Percentiles rank a stretch among this genome's conserved stretches.
These are phyloP conservation scores for Penicillium subrubescens DNA, from an alignment of 495 filamentous ascomycete genomes.

Conservation along the genomic window DNA sequence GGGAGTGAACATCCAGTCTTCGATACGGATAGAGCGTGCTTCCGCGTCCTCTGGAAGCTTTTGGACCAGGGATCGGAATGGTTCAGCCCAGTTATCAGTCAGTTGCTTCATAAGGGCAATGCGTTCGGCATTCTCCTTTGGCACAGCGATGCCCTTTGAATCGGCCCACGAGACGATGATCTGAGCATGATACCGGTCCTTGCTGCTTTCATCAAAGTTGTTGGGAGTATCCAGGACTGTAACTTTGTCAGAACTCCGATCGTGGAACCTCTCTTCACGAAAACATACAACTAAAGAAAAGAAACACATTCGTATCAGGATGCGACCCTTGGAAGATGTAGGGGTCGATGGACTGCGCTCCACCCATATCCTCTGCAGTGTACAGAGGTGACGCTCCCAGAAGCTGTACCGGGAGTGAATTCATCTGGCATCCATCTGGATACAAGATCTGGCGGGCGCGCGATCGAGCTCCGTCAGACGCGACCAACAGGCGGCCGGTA, in stretches of 20 bases:
- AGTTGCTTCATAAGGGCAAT: conserved; percentile 55
- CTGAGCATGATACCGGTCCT: conserved; percentile 48
- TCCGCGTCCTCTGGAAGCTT: conserved; percentile 49
- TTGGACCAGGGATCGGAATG: conserved; percentile 51
- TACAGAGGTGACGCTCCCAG: conserved; percentile 50
- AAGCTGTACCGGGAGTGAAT: conserved; percentile 50
- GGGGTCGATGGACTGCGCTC: conserved; percentile 55
- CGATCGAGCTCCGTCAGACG: conserved; percentile 58
- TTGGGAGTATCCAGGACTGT: conserved; percentile 50
- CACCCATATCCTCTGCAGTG: conserved; percentile 38
- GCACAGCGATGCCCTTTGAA: conserved; percentile 41
- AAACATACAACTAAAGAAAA: conserved; percentile 54
- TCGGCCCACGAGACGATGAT: conserved; percentile 58
- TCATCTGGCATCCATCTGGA: conserved; percentile 37
- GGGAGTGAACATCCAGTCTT: conserved; percentile 54
- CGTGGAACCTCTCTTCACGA: neutral
- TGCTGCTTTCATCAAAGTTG: conserved; percentile 41
- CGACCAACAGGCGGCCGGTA: conserved; percentile 55
- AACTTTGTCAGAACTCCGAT: neutral
- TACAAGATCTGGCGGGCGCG: conserved; percentile 41
- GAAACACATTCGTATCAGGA: conserved; percentile 55
- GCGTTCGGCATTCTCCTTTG: conserved; percentile 40
- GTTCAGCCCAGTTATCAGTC: conserved; percentile 56
- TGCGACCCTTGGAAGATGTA: conserved; percentile 63
- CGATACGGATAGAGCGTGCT: conserved; percentile 52